Evolutionary conservation across 768 basidiomycete genomes (phyloP), one percentile per base, ranked within the genome.

Genomic region (Lactifluus volemus): DNA sequence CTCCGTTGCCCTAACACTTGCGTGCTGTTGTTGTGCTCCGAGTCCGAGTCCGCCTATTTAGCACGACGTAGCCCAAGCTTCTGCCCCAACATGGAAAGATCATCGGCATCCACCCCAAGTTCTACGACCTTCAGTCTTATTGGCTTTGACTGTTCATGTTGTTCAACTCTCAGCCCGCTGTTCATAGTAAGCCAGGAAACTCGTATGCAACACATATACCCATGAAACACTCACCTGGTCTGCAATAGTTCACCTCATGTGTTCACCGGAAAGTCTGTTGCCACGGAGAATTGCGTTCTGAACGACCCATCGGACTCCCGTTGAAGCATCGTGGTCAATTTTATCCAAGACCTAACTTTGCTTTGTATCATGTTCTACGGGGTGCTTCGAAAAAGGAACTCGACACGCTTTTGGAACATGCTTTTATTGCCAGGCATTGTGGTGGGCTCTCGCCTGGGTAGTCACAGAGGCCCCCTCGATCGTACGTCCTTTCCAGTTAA

Each of bases 301-400:
- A 47, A 32, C 3, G 56, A 56, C 12, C 51, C 62, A 38, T 32
- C 15, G 21, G 25, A 41, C 30, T 63, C 61, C 6, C 48, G 53
- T 12, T 63, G 62, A 59, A 36, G 53, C 41, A 42, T 55, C 21
- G n/a, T 63, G 19, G 36, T 50, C 49, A 63, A 63, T 49, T 47
- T 63, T 14, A 47, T 61, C 9, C 45, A 41, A 34, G 62, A 63
- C 49, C 17, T 63, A 7, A 36, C 53, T 32, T 21, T 63, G 6
- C 62, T 61, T 19, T 63, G 49, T 4, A 55, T 63, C 25, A 63
- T 63, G 62, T 61, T 61, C 38, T 21, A 38, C n/a, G 62, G 62
- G 15, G 62, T 63, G 34, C 49, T 63, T 9, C 39, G 30, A n/a
- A 63, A 63, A 49, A 53, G 38, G 34, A 61, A 61, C 38, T 42